These are phyloP conservation scores for Isabelozyma heimii DNA, from an alignment of 805 yeast species.

Conservation along the genomic window DNA sequence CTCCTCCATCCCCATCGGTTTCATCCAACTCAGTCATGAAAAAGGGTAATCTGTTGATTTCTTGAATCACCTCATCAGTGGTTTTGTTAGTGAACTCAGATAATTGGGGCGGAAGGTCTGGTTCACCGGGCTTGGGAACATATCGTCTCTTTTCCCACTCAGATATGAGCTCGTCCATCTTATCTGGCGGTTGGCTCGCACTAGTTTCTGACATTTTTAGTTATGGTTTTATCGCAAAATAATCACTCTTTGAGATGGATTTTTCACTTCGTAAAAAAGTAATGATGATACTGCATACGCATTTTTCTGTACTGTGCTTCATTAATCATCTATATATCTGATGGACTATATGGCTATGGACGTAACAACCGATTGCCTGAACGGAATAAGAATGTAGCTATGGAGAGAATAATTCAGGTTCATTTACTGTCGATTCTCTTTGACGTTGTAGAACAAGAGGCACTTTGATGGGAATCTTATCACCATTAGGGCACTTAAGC, in stretches of 20 bases:
- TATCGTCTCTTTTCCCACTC: constrained; percentile 43
- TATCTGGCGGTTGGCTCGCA: not conserved
- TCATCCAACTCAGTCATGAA: constrained; percentile 89
- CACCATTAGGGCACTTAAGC: constrained; percentile 22
- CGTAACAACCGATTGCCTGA: too few relatives aligned
- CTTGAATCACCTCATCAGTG: constrained; percentile 72
- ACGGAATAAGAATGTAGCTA: not conserved
- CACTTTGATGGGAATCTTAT: constrained; percentile 19
- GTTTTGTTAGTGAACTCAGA: constrained; percentile 59
- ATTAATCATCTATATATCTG: not conserved
- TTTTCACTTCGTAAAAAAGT: not conserved
- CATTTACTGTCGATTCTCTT: not conserved
- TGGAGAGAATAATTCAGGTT: not conserved
- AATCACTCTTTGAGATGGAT: not conserved
- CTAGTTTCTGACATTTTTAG: not conserved
- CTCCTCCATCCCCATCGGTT: constrained; percentile 74
- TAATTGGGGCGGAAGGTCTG: constrained; percentile 81
- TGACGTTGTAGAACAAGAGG: constrained; percentile 24
- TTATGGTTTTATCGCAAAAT: not conserved
- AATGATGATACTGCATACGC: not conserved
- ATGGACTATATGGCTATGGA: not conserved
- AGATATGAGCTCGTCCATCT: constrained; percentile 21
- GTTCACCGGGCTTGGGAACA: constrained; percentile 55
- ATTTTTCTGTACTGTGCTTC: not conserved
- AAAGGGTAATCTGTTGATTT: constrained; percentile 82